Evolutionary conservation across 2,329 filamentous ascomycete species (phyloP).

Genomic region (Xenosphaeropsis pyriputrescens): DNA sequence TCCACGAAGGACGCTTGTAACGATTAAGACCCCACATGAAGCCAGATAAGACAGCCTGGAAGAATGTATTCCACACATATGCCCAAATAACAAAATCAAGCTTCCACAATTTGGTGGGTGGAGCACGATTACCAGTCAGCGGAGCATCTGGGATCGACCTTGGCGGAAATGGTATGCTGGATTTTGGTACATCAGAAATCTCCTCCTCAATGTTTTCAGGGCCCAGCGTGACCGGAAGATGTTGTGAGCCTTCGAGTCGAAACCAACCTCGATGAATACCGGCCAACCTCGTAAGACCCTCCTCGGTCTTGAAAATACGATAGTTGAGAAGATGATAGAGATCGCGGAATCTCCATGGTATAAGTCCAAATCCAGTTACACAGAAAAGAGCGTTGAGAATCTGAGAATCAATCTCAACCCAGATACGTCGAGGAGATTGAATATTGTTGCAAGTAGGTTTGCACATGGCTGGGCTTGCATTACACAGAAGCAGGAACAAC

Average conservation of each 20-base stretch:
- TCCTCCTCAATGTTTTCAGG: slow-evolving; percentile 32
- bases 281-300: slow-evolving; percentile 52
- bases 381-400: slow-evolving; percentile 77
- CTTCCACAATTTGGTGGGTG: slow-evolving; percentile 56
- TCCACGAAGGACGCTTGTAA: slow-evolving; percentile 62
- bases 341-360: slow-evolving; percentile 75
- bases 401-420: slow-evolving; percentile 78
- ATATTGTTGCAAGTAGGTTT: slow-evolving; percentile 54
- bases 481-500: slow-evolving; percentile 74
- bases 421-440: slow-evolving; percentile 62
- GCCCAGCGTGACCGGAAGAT: slow-evolving; percentile 36
- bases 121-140: slow-evolving; percentile 56
- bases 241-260: slow-evolving; percentile 50
- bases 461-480: slow-evolving; percentile 63
- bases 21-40: slow-evolving; percentile 78
- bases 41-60: slow-evolving; percentile 57
- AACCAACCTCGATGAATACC: slow-evolving; percentile 68
- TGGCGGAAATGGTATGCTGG: slow-evolving; percentile 46
- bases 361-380: slow-evolving; percentile 71
- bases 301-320: slow-evolving; percentile 34
- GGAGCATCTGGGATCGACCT: slow-evolving; percentile 49
- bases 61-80: slow-evolving; percentile 64
- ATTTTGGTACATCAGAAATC: slow-evolving; percentile 21
- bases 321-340: slow-evolving; percentile 58
- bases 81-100: slow-evolving; percentile 68